phyloP scores from a whole-genome alignment of 345 rosid species.

The Rhodamnia rubescens region DNA sequence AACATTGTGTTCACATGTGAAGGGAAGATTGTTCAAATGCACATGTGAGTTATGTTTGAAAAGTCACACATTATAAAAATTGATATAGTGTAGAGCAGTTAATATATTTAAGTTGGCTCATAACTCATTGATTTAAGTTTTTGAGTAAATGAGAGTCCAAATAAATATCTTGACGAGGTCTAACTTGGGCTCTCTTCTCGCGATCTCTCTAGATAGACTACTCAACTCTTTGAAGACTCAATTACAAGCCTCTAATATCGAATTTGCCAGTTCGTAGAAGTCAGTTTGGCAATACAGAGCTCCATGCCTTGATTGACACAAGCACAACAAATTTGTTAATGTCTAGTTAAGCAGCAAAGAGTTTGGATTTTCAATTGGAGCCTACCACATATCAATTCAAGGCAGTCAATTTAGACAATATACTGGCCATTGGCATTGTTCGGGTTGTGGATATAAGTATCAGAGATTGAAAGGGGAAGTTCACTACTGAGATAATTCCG shows the following conservation, averaged over 20 bases:
- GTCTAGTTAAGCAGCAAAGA: background rate
- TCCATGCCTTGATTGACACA: background rate
- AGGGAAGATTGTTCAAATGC: no score
- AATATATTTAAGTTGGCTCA: no score
- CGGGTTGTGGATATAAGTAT: background rate
- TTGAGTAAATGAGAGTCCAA: no score
- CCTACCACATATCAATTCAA: background rate
- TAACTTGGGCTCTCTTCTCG: accelerated
- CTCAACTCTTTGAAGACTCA: background rate
- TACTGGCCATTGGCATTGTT: background rate
- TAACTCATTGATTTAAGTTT: no score
- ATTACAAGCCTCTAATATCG: background rate
- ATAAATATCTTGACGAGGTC: no score
- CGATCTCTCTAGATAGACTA: background rate
- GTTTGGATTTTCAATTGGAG: background rate
- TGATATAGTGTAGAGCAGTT: no score
- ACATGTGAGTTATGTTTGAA: no score
- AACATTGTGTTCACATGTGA: no score
- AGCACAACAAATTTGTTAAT: background rate
- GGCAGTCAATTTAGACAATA: background rate
- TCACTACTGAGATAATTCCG: background rate
- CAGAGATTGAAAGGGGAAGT: background rate
- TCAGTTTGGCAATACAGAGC: background rate
- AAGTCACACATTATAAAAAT: no score
- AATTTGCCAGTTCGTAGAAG: background rate